Conservation (phyloP, 2,329 filamentous ascomycete species). For the Pseudogymnoascus sp. region DNA sequence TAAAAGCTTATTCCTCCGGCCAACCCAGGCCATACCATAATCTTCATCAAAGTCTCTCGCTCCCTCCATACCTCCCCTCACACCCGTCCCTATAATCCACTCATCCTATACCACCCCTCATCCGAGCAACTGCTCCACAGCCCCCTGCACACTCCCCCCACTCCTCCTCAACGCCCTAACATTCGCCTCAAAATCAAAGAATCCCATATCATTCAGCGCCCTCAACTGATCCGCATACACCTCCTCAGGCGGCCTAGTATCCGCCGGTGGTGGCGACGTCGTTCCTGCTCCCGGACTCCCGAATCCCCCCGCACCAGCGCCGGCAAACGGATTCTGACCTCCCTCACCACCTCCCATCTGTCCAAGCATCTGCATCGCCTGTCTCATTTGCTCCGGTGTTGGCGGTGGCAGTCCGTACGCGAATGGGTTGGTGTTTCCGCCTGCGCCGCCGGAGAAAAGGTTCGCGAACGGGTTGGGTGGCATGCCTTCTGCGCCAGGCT, state of each 20-base stretch:
- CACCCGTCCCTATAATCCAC: not conserved
- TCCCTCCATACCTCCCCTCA: not conserved
- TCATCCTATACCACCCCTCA: not conserved
- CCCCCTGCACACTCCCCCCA: slow-evolving; percentile 90
- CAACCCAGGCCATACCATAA: not conserved
- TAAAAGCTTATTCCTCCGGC: not conserved
- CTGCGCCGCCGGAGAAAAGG: slow-evolving; percentile 41
- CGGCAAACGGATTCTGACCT: slow-evolving; percentile 32
- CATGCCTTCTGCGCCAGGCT: slow-evolving; percentile 19
- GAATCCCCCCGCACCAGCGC: slow-evolving; percentile 18
- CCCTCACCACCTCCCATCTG: slow-evolving; percentile 17
- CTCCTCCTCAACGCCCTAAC: slow-evolving; percentile 78
- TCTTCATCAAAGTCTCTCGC: not conserved
- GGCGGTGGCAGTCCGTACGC: slow-evolving; percentile 37
- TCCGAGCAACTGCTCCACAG: slow-evolving; percentile 62
- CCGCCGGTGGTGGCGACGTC: slow-evolving; percentile 42
- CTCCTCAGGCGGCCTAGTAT: slow-evolving; percentile 88
- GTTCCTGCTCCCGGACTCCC: slow-evolving; percentile 30
- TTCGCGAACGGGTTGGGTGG: slow-evolving; percentile 58
- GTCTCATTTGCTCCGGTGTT: slow-evolving; percentile 47
- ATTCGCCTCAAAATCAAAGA: slow-evolving; percentile 93
- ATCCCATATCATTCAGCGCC: slow-evolving; percentile 97
- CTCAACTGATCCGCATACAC: slow-evolving; percentile 81
- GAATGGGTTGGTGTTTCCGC: slow-evolving; percentile 32
- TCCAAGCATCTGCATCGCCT: slow-evolving; percentile 39